Evolutionary conservation across 371 early-diverging fungal genomes (phyloP), one percentile per base, ranked within the genome.

Genomic region (Lichtheimia corymbifera): DNA sequence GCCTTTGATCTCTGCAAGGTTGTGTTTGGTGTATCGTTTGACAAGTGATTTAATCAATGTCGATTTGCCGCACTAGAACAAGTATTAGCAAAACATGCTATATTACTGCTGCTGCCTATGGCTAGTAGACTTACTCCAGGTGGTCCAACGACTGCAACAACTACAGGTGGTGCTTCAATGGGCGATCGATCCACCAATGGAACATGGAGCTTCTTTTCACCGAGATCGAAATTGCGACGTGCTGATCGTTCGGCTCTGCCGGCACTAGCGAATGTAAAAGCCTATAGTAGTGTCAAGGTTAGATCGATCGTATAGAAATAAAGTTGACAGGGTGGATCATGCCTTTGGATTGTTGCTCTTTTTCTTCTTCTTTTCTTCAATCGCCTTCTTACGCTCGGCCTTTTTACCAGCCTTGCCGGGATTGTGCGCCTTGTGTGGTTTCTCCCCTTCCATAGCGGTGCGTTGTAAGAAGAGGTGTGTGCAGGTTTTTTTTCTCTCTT

Each of bases 131-230:
- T 61, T 84, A 93, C 93, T 49, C 88, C 87, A 47, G 97, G 96
- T 47, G 99, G 99, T 14, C 99, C 99, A 58, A 95, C 97, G 4
- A 98, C 96, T 11, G 97, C 97, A 50, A 96, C 86, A 3, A 97
- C 86, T 11, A 95, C 83, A 18, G 99, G 99, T 28, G 98, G 95
- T 41, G 96, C 86, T 55, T 91, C 93, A 57, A 88, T 68, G 0
- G 97, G 95, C 24, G 95, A 94, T 66, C 97, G 90, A 82, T 98
- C 97, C 42, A 96, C 93, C 62, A 94, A 74, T 12, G 99, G 97
- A 3, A 98, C 95, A 76, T 98, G 99, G 52, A 96, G 88, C 65
- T 90, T 92, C 65, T 92, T 94, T 79, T 98, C 92, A 55, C 88
- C 88, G 61, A 88, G 75, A 71, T 97, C 97, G 63, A 87, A 68